A percentile compares a stretch with the other conserved stretches of the same genome.
These are phyloP conservation scores for Cladosporium sp. DNA, from an alignment of 2,329 filamentous ascomycete genomes.

Conservation along the genomic window DNA sequence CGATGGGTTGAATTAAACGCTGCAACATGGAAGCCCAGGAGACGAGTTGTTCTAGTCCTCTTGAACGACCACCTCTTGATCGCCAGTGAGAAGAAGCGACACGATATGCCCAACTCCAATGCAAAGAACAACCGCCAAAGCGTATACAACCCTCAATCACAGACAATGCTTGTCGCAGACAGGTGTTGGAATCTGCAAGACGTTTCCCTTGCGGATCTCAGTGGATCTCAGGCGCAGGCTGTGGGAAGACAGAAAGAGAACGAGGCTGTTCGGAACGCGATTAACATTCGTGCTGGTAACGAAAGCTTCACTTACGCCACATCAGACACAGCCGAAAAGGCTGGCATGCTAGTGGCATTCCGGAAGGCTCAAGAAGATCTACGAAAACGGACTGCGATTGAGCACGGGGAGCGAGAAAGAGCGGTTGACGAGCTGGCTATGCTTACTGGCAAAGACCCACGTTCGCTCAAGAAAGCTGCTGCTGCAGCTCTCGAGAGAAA, in stretches of 20 bases:
- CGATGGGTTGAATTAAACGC: conserved; percentile 96
- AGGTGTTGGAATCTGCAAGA: conserved; percentile 92
- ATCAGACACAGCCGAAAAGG: conserved; percentile 68
- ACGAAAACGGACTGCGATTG: conserved; percentile 76
- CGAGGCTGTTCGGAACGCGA: conserved; percentile 65
- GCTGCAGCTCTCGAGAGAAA: conserved; percentile 53
- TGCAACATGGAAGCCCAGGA: conserved; percentile 88
- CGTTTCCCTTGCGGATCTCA: conserved; percentile 87
- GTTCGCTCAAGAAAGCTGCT: conserved; percentile 57
- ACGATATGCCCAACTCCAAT: conserved; percentile 46
- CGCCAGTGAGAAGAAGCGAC: conserved; percentile 88
- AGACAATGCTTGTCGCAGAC: conserved; percentile 77
- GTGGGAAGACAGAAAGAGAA: conserved; percentile 43
- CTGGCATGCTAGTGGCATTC: conserved; percentile 77
- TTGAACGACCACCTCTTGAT: conserved; percentile 92
- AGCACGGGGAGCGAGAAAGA: conserved; percentile 82
- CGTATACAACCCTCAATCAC: conserved; percentile 32
- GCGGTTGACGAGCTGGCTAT: conserved; percentile 29
- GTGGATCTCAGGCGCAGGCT: conserved; percentile 34
- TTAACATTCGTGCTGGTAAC: conserved; percentile 83
- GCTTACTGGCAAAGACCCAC: conserved; percentile 29
- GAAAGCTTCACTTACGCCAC: conserved; percentile 95
- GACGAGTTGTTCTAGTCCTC: conserved; percentile 85
- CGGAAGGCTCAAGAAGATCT: conserved; percentile 90
- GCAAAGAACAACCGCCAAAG: conserved; percentile 27